A percentile compares a stretch with the other conserved stretches of the same genome.
Conservation (phyloP, 2,329 filamentous ascomycete species). For the Fusarium solani-melongenae region DNA sequence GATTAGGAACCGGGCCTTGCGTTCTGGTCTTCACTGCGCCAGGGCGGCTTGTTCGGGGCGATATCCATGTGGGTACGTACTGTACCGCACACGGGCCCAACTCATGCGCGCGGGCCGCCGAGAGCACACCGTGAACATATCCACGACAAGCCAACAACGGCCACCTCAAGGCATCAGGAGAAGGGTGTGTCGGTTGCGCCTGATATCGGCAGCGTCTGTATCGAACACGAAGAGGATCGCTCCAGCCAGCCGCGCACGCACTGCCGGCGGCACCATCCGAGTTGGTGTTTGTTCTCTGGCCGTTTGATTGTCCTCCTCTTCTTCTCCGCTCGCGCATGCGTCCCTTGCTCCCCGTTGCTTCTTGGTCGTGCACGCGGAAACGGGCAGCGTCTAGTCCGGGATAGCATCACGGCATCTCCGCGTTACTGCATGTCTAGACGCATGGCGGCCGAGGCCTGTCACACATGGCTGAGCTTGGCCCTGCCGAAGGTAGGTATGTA, state of each 20-base stretch:
- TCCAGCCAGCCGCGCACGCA: slow-evolving; percentile 28
- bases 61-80: slow-evolving; percentile 31
- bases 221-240: slow-evolving; percentile 15
- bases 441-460: slow-evolving; percentile 29
- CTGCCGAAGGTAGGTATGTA: slow-evolving; percentile 12
- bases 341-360: not conserved
- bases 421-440: slow-evolving; percentile 36
- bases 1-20: slow-evolving; percentile 14
- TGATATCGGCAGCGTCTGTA: slow-evolving; percentile 32
- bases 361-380: slow-evolving; percentile 23
- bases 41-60: slow-evolving; percentile 14
- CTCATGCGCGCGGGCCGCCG: slow-evolving; percentile 37
- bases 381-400: slow-evolving; percentile 22
- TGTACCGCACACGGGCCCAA: slow-evolving; percentile 29
- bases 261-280: slow-evolving; percentile 28
- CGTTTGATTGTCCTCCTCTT: not conserved
- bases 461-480: slow-evolving; percentile 36
- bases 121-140: slow-evolving; percentile 32
- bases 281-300: slow-evolving; percentile 17
- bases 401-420: slow-evolving; percentile 34
- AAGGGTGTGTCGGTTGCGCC: slow-evolving; percentile 28
- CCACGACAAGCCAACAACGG: slow-evolving; percentile 32
- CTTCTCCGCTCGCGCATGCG: slow-evolving; percentile 19
- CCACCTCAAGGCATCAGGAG: slow-evolving; percentile 1
- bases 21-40: slow-evolving; percentile 5